Conservation (phyloP, 2,329 filamentous ascomycete species). For the Trichoderma sp. region DNA sequence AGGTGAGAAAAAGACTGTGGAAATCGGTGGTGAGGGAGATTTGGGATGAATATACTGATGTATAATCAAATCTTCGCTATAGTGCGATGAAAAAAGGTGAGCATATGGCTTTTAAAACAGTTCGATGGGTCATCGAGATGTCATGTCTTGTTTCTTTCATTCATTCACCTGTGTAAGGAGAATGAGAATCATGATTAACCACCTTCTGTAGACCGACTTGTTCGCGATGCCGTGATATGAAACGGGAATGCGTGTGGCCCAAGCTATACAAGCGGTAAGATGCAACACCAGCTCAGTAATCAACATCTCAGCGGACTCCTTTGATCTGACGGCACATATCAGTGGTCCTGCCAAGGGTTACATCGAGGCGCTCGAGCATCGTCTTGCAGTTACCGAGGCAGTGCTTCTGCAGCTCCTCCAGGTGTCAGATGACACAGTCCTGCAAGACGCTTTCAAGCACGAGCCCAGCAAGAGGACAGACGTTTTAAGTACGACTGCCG, state of each 20-base stretch:
- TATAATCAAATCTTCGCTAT: neutral
- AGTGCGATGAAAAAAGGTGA: conserved; percentile 19
- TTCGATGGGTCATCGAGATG: neutral
- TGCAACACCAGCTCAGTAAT: neutral
- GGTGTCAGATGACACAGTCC: neutral
- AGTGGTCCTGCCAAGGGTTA: conserved; percentile 16
- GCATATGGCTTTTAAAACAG: neutral
- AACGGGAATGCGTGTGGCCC: conserved; percentile 14
- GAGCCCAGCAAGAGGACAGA: neutral
- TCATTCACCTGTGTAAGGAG: neutral
- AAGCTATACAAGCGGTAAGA: conserved; percentile 20
- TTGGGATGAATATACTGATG: neutral
- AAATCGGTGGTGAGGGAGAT: neutral
- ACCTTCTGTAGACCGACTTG: neutral
- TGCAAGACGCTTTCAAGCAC: conserved; percentile 7
- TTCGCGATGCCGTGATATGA: conserved; percentile 17
- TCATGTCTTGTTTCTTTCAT: neutral
- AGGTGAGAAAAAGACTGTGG: neutral
- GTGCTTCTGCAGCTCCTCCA: conserved; percentile 13
- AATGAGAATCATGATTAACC: neutral
- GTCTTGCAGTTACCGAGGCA: conserved; percentile 10
- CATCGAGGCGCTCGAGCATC: conserved; percentile 12
- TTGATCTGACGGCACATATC: neutral
- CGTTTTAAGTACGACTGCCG: neutral
- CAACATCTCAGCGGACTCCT: too few relatives aligned